Base-by-base conservation (phyloP, 208 protist species). In the Leishmania turanica region DNA sequence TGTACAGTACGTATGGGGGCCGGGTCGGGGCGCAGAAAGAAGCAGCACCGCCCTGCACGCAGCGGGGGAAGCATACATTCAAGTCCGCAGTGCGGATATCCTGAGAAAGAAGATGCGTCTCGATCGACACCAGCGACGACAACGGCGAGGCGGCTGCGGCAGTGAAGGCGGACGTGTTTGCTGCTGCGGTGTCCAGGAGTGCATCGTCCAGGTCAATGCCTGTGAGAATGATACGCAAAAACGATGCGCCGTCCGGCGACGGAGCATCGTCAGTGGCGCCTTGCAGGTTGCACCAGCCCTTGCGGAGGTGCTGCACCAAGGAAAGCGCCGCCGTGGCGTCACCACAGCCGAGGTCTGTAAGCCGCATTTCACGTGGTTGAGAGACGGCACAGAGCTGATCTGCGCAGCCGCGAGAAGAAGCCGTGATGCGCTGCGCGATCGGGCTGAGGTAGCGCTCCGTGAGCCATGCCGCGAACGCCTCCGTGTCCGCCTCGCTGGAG, bases 271-370 rank as follows among this genome's bases (percentile, higher is more conserved):
- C 77, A 60, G 65, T 64, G 42, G 64, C 64, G 31, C 53, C 73
- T 49, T 71, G 68, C 51, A 82, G 69, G 56, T 79, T 68, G 53
- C 69, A 49, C 78, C 83, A 88, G 70, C 85, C 75, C n/a, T 73
- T 42, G 60, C 78, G 79, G 21, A 92, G 51, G 58, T 75, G 75
- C 45, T 73, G 60, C 8, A 79, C 79, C 21, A 93, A 54, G 21
- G 68, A 45, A 24, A 95, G 75, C 42, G 93, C 68, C 5, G 90
- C 90, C 1, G 77, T 77, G 31, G 91, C 93, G 69, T 95, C 90
- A 24, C 93, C 93, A 77, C 93, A 96, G 64, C 93, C 93, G 7
- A 96, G 79, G 77, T 96, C 92, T 6, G 84, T 89, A 15, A 96
- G 45, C 7, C 85, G 77, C 60, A 92, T 49, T 27, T 85, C 76